Percentiles rank a stretch among this genome's conserved stretches.
These are phyloP conservation scores for Wakefieldia striispora DNA, from an alignment of 768 basidiomycete genomes.

Conservation along the genomic window DNA sequence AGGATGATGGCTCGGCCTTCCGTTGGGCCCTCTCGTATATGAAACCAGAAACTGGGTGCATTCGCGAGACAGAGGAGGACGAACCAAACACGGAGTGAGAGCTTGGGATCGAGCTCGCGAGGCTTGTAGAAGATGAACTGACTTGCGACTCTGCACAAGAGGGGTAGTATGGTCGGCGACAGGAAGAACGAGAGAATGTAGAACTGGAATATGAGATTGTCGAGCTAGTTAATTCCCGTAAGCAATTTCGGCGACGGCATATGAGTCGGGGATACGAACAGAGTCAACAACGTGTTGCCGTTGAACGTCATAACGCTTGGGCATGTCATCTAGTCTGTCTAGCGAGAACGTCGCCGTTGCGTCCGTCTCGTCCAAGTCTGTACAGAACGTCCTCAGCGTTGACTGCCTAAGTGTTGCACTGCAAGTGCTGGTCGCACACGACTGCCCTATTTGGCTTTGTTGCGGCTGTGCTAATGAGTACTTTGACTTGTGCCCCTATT, in stretches of 20 bases:
- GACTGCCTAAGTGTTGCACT: too few species aligned
- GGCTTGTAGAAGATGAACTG: conserved; percentile 70
- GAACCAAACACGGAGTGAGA: conserved; percentile 71
- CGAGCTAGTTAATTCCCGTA: conserved; percentile 46
- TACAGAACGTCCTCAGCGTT: background rate
- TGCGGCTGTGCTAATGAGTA: conserved; percentile 2
- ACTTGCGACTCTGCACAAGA: conserved; percentile 45
- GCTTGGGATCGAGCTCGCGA: conserved; percentile 59
- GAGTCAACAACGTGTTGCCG: conserved; percentile 69
- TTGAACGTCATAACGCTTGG: conserved; percentile 61
- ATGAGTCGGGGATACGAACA: conserved; percentile 37
- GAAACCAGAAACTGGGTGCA: conserved; percentile 57
- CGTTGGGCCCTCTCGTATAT: conserved; percentile 48
- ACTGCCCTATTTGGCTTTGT: conserved; percentile 31
- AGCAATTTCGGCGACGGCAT: conserved; percentile 8
- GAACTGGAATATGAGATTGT: conserved; percentile 68
- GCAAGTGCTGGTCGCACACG: background rate
- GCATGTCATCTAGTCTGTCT: conserved; percentile 46
- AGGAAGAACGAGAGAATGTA: conserved; percentile 76
- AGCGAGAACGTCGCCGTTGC: conserved; percentile 15
- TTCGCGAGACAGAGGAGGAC: conserved; percentile 58
- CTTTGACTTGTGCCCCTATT: too few species aligned
- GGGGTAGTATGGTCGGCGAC: conserved; percentile 54
- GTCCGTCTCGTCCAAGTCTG: conserved; percentile 4
- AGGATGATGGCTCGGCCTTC: conserved; percentile 66